Conservation (phyloP, 495 filamentous ascomycete species). For the Penicillium robsamsonii region DNA sequence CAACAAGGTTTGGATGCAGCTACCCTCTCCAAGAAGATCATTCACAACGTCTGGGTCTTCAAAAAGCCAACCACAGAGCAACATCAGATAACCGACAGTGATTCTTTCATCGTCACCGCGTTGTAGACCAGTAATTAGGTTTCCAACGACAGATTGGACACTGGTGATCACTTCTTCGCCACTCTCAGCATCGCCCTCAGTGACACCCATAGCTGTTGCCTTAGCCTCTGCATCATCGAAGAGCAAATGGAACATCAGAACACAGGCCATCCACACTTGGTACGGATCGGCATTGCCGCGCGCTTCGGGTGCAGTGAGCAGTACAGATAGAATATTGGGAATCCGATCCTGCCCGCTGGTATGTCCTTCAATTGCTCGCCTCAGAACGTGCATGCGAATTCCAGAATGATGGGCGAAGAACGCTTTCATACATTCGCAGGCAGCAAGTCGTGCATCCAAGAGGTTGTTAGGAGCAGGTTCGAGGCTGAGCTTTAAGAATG, state of each 20-base stretch:
- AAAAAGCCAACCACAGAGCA: conserved; percentile 90
- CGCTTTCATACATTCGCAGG: conserved; percentile 85
- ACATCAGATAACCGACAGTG: conserved; percentile 83
- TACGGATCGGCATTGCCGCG: conserved; percentile 75
- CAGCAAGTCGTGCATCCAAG: conserved; percentile 79
- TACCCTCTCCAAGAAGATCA: conserved; percentile 93
- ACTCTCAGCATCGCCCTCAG: conserved; percentile 82
- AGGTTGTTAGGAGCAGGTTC: conserved; percentile 60
- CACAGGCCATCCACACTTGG: conserved; percentile 84
- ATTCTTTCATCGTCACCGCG: conserved; percentile 77
- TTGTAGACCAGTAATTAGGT: conserved; percentile 73
- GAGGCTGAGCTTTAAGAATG: conserved; percentile 83
- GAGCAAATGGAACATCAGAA: conserved; percentile 87
- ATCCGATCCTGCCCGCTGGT: conserved; percentile 73
- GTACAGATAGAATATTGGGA: conserved; percentile 84
- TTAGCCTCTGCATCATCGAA: conserved; percentile 81
- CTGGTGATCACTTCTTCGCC: conserved; percentile 96
- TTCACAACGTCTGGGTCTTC: conserved; percentile 90
- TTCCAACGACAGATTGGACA: conserved; percentile 80
- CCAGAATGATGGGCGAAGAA: conserved; percentile 79
- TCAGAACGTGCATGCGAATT: conserved; percentile 80
- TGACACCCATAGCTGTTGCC: conserved; percentile 71
- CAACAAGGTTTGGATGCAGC: conserved; percentile 80
- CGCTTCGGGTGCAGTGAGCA: conserved; percentile 62
- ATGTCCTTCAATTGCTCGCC: conserved; percentile 86